Percentiles rank a stretch among this genome's conserved stretches.
Conservation (phyloP, 2,329 filamentous ascomycete species). For the Microdochium bolleyi region DNA sequence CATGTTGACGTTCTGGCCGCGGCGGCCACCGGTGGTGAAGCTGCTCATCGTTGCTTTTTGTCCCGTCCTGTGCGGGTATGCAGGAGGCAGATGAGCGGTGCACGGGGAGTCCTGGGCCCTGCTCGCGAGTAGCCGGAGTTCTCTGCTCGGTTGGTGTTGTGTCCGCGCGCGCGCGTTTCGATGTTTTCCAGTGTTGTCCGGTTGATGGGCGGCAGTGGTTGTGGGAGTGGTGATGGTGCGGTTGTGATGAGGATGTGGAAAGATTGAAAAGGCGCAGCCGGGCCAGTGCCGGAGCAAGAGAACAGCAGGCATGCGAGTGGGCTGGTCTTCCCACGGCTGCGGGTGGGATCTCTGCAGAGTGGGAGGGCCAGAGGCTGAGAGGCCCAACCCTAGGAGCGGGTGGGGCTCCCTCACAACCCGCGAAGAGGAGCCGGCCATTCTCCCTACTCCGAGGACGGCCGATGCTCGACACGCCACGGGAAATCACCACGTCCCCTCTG, state of each 20-base stretch:
- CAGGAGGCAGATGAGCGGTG: neutral
- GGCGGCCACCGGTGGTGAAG: constrained; percentile 62
- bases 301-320: neutral
- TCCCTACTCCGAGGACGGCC: too few relatives aligned
- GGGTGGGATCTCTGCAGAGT: too few relatives aligned
- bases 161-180: too few relatives aligned
- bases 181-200: neutral
- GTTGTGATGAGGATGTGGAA: neutral
- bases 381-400: too few relatives aligned
- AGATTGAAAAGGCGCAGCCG: neutral
- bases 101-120: neutral
- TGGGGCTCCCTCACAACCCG: too few relatives aligned
- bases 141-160: neutral
- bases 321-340: too few relatives aligned
- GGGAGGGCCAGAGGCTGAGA: too few relatives aligned
- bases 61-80: neutral
- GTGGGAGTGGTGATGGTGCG: neutral
- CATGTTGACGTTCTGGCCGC: constrained; percentile 65
- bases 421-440: too few relatives aligned
- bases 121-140: neutral
- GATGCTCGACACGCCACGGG: too few relatives aligned
- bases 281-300: neutral
- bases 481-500: too few relatives aligned
- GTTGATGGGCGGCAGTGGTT: neutral
- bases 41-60: constrained; percentile 11